Base-by-base conservation (phyloP, 768 basidiomycete species). In the Mycena maculata region DNA sequence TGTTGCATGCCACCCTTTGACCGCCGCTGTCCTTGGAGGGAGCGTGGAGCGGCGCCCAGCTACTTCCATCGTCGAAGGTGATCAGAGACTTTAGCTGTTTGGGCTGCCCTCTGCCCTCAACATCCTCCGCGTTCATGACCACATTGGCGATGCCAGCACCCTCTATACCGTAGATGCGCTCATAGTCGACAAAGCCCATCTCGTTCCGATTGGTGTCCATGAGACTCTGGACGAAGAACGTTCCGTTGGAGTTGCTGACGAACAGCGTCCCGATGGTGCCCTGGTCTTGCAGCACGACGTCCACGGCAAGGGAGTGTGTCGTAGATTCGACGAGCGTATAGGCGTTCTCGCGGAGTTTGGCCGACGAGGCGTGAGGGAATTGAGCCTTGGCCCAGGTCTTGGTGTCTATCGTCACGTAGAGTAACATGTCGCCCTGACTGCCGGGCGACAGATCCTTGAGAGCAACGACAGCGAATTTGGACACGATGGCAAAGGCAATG, bases 251-350 rank as follows among this genome's bases (percentile, higher is more conserved):
- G 78, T 98, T 98, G 80, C 92, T 93, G 60, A 97, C 92, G 82
- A 98, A 99, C 16, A 99, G 81, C 2, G 97, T 98, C 2, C 98
- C 98, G 45, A 96, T 87, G 4, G 80, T 76, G 65, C 85, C 83
- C 53, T 81, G 77, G 68, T 91, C 87, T 61, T 90, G 88, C 11
- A 93, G 84, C 55, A 97, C 88, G 49, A 99, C 96, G 75, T 99
- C 98, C 41, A 99, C 93, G 5, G 92, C 94, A 27, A 99, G 86
- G 9, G 96, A 98, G 76, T 98, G 95, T 0, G 91, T 90, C 11
- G 95, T 96, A 4, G 91, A 92, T 78, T 99, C 96, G 65, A 99
- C 92, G 72, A 99, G 90, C 12, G 98, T 99, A 76, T 99, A 98
- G 8, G 94, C 93, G 75, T 97, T 96, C 81, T 96, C 95, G 9